A percentile compares a stretch with the other conserved stretches of the same genome.
Conservation (phyloP, 1,284 basidiomycete species). For the Irpex rosettiformis region DNA sequence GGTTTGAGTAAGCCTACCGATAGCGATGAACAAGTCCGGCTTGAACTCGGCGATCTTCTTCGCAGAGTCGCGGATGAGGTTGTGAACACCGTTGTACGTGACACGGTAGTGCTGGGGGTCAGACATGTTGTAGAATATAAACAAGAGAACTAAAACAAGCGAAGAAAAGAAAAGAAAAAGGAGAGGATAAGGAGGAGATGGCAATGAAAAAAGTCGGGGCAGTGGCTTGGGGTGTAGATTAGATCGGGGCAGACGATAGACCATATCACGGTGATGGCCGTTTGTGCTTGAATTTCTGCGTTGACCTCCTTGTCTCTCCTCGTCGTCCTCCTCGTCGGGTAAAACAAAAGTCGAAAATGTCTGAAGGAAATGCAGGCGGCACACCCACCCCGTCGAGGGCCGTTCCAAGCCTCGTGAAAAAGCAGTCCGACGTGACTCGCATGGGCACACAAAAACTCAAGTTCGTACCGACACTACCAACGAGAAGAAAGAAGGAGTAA, state of each 20-base stretch:
- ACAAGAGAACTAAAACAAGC: not conserved
- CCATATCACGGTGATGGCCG: not conserved
- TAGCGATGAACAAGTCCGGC: slow-evolving; percentile 78
- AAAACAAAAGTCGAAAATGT: slow-evolving; percentile 17
- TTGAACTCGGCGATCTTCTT: slow-evolving; percentile 69
- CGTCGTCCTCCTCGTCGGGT: not conserved
- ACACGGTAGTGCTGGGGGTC: slow-evolving; percentile 56
- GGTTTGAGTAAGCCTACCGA: slow-evolving; percentile 51
- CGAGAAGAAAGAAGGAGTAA: slow-evolving; percentile 73
- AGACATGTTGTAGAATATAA: slow-evolving; percentile 29
- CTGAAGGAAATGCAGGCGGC: slow-evolving; percentile 21
- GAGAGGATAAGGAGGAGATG: slow-evolving; percentile 1
- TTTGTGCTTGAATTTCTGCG: not conserved
- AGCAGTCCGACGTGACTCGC: slow-evolving; percentile 63
- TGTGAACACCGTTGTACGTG: slow-evolving; percentile 86
- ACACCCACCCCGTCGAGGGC: slow-evolving; percentile 41
- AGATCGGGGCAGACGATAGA: not conserved
- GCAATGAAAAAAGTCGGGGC: slow-evolving; percentile 3
- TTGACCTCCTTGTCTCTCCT: not conserved
- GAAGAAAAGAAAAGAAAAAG: not conserved
- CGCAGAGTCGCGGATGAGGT: slow-evolving; percentile 64
- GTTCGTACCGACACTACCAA: slow-evolving; percentile 72
- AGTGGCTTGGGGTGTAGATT: not conserved
- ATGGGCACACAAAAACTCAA: slow-evolving; percentile 73
- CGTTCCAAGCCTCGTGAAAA: slow-evolving; percentile 72